phyloP scores from a whole-genome alignment of 2,329 filamentous ascomycete species.

The Botrytis elliptica region DNA sequence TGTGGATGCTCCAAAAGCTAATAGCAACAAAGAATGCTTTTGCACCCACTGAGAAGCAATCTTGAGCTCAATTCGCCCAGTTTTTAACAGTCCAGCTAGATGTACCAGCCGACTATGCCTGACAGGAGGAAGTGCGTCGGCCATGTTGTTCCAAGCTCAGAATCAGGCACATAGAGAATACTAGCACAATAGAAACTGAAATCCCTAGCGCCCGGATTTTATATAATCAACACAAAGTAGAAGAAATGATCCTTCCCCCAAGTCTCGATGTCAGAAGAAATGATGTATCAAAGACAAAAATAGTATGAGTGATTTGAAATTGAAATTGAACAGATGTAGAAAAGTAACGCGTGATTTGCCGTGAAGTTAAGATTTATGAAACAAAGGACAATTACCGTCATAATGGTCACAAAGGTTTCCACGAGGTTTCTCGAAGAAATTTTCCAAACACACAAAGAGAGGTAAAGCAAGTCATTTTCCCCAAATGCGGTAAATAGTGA shows the following conservation, averaged over 20 bases:
- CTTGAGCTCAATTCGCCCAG: neutral
- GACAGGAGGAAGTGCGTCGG: neutral
- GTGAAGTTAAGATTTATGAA: neutral
- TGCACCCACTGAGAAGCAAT: neutral
- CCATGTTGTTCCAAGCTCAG: neutral
- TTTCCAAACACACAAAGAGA: slow-evolving; percentile 9
- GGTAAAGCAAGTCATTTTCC: neutral
- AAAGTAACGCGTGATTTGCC: neutral
- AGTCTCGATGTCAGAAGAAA: neutral
- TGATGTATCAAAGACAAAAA: neutral
- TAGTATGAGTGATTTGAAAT: neutral
- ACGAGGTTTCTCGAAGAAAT: neutral
- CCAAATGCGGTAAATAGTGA: neutral
- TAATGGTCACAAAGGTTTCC: neutral
- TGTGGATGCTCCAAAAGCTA: neutral
- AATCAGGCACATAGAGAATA: neutral
- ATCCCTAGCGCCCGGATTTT: neutral
- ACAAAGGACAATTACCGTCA: neutral
- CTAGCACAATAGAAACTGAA: too few relatives aligned
- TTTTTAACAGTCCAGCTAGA: neutral
- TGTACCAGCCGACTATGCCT: too few relatives aligned
- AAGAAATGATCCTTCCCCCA: neutral
- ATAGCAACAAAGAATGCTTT: neutral
- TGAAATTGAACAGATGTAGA: neutral
- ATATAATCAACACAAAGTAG: neutral